A percentile compares a stretch with the other conserved stretches of the same genome.
phyloP scores from a whole-genome alignment of 2,329 filamentous ascomycete genomes.

The Fusarium sp. region DNA sequence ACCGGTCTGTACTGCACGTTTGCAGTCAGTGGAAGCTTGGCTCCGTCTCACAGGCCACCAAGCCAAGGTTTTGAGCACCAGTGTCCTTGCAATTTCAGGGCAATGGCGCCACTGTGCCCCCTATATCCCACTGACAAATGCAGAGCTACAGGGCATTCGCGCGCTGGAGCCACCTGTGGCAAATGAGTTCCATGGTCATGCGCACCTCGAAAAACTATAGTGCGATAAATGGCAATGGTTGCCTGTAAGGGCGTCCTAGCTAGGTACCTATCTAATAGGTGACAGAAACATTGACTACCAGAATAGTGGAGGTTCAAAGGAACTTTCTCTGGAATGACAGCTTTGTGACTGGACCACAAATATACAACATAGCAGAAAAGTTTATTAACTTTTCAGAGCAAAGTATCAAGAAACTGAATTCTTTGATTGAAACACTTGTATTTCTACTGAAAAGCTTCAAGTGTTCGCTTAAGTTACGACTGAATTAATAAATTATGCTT shows the following conservation, averaged over 20 bases:
- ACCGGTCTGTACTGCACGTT: slow-evolving; percentile 29
- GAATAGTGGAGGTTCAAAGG: not conserved
- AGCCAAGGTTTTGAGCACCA: slow-evolving; percentile 23
- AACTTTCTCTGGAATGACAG: not conserved
- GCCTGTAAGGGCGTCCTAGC: not conserved
- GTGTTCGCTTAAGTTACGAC: not conserved
- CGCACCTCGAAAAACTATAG: not conserved
- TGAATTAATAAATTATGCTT: not conserved
- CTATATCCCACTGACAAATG: slow-evolving; percentile 18
- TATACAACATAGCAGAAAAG: not conserved
- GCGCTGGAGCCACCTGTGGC: slow-evolving; percentile 15
- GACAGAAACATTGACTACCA: not conserved
- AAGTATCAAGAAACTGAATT: not conserved
- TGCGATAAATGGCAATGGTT: not conserved
- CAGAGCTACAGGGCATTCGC: slow-evolving; percentile 8
- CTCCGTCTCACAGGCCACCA: slow-evolving; percentile 4
- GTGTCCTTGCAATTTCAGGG: slow-evolving; percentile 17
- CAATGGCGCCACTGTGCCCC: slow-evolving; percentile 7
- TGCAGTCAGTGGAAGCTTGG: slow-evolving; percentile 32
- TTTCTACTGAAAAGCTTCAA: not conserved
- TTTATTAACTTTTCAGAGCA: not conserved
- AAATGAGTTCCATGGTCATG: not conserved
- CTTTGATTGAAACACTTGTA: not conserved
- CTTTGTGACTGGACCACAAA: not conserved
- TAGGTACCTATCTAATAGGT: not conserved